These are phyloP conservation scores for Orbilia quercus DNA, from an alignment of 2,329 filamentous ascomycete genomes.

Conservation along the genomic window DNA sequence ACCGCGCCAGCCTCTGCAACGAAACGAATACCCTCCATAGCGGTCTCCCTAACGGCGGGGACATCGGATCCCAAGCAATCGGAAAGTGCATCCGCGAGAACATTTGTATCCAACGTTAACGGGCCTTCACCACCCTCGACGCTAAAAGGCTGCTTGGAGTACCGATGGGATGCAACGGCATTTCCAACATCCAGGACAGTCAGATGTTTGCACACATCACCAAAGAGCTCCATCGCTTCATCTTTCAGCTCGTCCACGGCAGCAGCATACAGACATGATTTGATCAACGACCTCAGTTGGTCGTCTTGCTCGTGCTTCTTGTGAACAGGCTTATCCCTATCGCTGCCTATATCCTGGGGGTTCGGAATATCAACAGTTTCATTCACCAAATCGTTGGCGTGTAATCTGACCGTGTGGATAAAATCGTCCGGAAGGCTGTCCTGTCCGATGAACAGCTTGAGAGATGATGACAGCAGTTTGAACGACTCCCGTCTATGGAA, in stretches of 20 bases:
- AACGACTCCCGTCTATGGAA: slow-evolving; percentile 96
- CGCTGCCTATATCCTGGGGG: slow-evolving; percentile 65
- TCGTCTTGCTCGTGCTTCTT: slow-evolving; percentile 89
- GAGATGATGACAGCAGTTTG: slow-evolving; percentile 84
- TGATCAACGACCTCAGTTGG: slow-evolving; percentile 84
- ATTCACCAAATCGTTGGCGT: slow-evolving; percentile 84
- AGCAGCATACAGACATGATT: slow-evolving; percentile 85
- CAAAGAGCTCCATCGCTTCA: slow-evolving; percentile 79
- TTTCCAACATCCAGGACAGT: slow-evolving; percentile 88
- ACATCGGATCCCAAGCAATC: slow-evolving; percentile 90
- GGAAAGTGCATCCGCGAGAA: slow-evolving; percentile 88
- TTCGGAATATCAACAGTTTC: slow-evolving; percentile 74
- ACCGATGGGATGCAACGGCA: slow-evolving; percentile 82
- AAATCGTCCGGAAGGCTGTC: slow-evolving; percentile 92
- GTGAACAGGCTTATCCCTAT: slow-evolving; percentile 81
- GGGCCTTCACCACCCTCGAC: slow-evolving; percentile 87
- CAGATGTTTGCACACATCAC: slow-evolving; percentile 87
- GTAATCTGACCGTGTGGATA: slow-evolving; percentile 81
- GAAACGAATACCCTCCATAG: slow-evolving; percentile 79
- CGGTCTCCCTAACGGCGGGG: slow-evolving; percentile 80
- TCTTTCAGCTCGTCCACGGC: slow-evolving; percentile 83
- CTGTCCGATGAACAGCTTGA: slow-evolving; percentile 88
- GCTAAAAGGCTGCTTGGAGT: slow-evolving; percentile 81
- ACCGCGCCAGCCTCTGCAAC: slow-evolving; percentile 80
- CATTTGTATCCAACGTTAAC: slow-evolving; percentile 83